Evolutionary conservation across 1,284 basidiomycete species (phyloP), one percentile per base, ranked within the genome.

Genomic region (Rhodotorula mucilaginosa): DNA sequence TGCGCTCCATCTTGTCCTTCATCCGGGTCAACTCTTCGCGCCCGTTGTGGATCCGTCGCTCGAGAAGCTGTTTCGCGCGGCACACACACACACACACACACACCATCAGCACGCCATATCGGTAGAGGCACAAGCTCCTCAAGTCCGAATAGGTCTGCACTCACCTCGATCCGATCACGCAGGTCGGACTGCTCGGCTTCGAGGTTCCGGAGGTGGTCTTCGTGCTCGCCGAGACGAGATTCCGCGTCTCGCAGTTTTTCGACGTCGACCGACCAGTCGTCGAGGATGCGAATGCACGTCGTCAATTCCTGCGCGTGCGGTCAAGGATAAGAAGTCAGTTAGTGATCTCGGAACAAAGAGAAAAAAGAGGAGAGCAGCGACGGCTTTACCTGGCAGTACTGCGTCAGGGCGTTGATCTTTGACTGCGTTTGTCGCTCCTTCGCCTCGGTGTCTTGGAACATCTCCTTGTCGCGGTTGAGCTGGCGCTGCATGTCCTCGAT

Each of bases 191-290:
- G 65, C 58, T 78, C 73, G 5, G 56, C 70, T 34, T 68, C 63
- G 21, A 74, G 59, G 5, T 68, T 59, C 19, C 74, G 68, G 54
- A 66, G 68, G 51, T 73, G 63, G 31, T 76, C 74, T 52, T 47
- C 52, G 34, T 75, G 70, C 15, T 70, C 59, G n/a, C 61, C 52
- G 26, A 76, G 67, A n/a, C 47, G 64, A 58, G 63, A 58, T n/a
- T 65, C 65, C 1, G 70, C 71, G 46, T 77, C 76, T 10, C 52
- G 57, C 29, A 71, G 61, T 65, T 71, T 68, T 44, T 58, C 65
- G 19, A 67, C 69, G 47, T 78, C 76, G 8, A 29, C 54, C 56
- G 74, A 71, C 76, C 75, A 78, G 59, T 78, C 77, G 39, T 76
- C 72, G 57, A 74, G 57, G 10, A 78, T 34, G 44, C 71, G 73